phyloP scores from a whole-genome alignment of 2,329 filamentous ascomycete species.

The Phialophora expanda region DNA sequence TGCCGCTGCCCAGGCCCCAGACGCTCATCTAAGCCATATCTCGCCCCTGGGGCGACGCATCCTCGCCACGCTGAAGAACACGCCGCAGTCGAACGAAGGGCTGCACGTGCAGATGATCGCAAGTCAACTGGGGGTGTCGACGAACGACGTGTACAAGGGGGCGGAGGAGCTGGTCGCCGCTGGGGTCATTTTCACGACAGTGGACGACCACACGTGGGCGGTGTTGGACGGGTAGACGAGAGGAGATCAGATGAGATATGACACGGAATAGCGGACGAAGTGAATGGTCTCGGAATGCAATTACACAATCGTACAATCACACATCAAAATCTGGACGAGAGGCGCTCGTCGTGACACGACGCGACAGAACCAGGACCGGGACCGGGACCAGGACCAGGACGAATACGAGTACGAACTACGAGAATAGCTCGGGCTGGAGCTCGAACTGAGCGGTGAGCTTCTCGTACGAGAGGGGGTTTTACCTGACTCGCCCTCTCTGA shows the following conservation, averaged over 20 bases:
- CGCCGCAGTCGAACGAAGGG: conserved; percentile 78
- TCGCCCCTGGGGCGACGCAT: conserved; percentile 69
- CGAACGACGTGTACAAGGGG: conserved; percentile 74
- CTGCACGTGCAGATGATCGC: conserved; percentile 80
- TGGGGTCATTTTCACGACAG: conserved; percentile 84
- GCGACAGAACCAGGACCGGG: too few species aligned
- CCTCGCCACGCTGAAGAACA: conserved; percentile 70
- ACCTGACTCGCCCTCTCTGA: too few species aligned
- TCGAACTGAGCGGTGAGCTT: too few species aligned
- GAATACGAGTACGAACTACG: too few species aligned
- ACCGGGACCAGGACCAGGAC: too few species aligned
- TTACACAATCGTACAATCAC: too few species aligned
- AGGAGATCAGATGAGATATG: not conserved
- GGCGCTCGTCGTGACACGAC: too few species aligned
- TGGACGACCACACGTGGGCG: conserved; percentile 92
- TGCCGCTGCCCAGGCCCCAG: conserved; percentile 37
- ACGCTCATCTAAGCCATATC: conserved; percentile 54
- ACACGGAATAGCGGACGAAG: not conserved
- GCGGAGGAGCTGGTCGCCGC: conserved; percentile 77
- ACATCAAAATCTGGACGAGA: too few species aligned
- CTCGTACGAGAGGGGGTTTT: too few species aligned
- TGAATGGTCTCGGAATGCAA: too few species aligned
- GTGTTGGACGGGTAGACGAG: conserved; percentile 63
- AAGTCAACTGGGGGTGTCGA: conserved; percentile 66
- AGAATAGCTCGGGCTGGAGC: too few species aligned